phyloP scores from a whole-genome alignment of 139 green algal genomes.

The Yamagishiella unicocca region DNA sequence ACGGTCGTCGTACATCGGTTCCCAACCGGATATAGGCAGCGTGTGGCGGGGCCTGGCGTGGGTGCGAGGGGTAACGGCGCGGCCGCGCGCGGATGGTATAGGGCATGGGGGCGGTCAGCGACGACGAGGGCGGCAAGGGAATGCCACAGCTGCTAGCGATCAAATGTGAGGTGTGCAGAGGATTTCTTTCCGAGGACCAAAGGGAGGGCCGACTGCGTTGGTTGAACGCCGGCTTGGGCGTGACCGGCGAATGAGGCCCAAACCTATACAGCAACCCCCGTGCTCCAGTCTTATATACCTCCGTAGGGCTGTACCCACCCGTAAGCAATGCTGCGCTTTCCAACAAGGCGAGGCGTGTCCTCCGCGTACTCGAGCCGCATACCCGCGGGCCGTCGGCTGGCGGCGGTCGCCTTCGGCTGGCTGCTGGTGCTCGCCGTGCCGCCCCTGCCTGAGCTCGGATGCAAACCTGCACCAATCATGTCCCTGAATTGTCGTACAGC shows the following conservation, averaged over 20 bases:
- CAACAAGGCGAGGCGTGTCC: conserved; percentile 8
- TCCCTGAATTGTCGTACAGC: background rate
- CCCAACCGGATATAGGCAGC: conserved; percentile 35
- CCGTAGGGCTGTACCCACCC: background rate
- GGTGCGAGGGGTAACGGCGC: background rate
- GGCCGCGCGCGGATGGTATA: too few relatives aligned
- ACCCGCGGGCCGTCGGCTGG: background rate
- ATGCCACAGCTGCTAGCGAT: too few relatives aligned
- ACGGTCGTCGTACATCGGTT: conserved; percentile 45
- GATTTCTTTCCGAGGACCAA: too few relatives aligned
- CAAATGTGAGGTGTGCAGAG: too few relatives aligned
- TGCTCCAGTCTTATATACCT: too few relatives aligned
- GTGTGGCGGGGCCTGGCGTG: background rate
- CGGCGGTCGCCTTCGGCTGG: background rate
- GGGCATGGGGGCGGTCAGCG: too few relatives aligned
- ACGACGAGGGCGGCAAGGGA: too few relatives aligned
- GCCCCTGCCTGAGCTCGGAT: conserved; percentile 9
- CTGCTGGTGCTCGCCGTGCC: conserved; percentile 20
- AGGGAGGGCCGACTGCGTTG: too few relatives aligned
- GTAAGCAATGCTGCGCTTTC: conserved; percentile 23
- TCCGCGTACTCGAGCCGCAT: conserved; percentile 7
- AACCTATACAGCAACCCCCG: too few relatives aligned
- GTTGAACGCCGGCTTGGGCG: too few relatives aligned
- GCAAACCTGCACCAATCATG: background rate
- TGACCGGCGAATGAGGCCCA: too few relatives aligned